Evolutionary conservation across 441 rosid genomes (phyloP), one percentile per base, ranked within the genome.

Genomic region (Manihot esculenta): DNA sequence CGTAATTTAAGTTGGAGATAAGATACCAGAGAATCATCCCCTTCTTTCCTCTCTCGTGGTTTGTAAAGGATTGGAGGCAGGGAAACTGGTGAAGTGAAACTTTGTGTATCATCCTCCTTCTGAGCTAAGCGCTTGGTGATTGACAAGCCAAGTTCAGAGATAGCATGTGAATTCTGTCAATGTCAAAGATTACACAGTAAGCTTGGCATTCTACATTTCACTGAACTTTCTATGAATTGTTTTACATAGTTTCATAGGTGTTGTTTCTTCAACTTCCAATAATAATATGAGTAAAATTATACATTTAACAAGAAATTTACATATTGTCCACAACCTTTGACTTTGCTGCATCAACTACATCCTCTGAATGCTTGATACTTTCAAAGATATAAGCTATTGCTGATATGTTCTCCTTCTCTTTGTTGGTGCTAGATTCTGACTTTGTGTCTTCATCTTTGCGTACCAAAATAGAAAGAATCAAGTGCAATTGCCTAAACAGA

Each of bases 81-180:
- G 67, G 88, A 78, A 76, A 84, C 82, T 66, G 84, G 60, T 59
- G 78, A 75, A 62, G 68, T 56, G 74, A 64, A 71, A 71, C 66
- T 84, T 76, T 84, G 84, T 18, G 84, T 48, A 72, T 79, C 84
- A 26, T 74, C 81, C 64, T 84, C 95, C 81, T 83, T 87, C 64
- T 64, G 84, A 70, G 81, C 76, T 64, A 92, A 79, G 78, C 76
- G 86, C 83, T 85, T 90, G 78, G 76, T 79, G 58, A 90, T 84
- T 30, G 89, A 82, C 81, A 96, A 77, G 74, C 99, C 99, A 74
- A 96, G 89, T 77, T 89, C 99, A 84, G 90, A 89, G 71, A 96
- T 81, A 69, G 97, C 98, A 79, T 87, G 88, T 20, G 97, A 94
- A 75, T 86, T 96, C 99, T 96, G 97, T 67, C 54, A 79, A 78